These are phyloP conservation scores for Euphorbia corollata DNA, from an alignment of 441 rosid species.

Conservation along the genomic window DNA sequence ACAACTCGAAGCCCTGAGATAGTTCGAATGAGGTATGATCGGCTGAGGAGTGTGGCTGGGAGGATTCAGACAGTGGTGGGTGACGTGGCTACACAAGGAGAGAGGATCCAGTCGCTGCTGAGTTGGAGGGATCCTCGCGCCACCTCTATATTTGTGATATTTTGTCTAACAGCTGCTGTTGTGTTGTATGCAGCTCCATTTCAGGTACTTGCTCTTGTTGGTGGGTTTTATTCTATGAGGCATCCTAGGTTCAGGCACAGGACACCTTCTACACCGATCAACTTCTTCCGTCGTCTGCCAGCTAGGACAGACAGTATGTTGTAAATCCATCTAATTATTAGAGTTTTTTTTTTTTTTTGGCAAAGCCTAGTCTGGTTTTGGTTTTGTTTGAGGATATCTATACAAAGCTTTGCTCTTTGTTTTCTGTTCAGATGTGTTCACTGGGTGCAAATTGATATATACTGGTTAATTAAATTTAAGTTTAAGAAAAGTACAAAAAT, in stretches of 20 bases:
- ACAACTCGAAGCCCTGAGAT: conserved; percentile 34
- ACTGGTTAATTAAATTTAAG: not conserved
- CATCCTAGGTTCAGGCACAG: conserved; percentile 71
- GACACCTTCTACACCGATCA: conserved; percentile 54
- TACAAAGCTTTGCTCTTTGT: conserved; percentile 8
- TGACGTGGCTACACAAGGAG: conserved; percentile 84
- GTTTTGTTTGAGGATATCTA: conserved; percentile 18
- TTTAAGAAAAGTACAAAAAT: not conserved
- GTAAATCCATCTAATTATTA: conserved; percentile 24
- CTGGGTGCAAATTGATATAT: conserved; percentile 4
- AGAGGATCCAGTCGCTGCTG: conserved; percentile 61
- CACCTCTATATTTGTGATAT: conserved; percentile 49
- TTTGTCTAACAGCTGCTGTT: conserved; percentile 55
- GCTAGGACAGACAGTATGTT: conserved; percentile 76
- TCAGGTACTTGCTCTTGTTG: conserved; percentile 49
- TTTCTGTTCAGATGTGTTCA: conserved; percentile 12
- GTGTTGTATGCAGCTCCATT: conserved; percentile 64
- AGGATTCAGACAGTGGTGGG: conserved; percentile 83
- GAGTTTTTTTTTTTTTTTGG: conserved; percentile 7
- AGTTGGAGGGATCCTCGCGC: conserved; percentile 97
- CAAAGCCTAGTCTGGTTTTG: conserved; percentile 9
- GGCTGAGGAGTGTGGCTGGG: conserved; percentile 75
- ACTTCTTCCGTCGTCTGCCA: conserved; percentile 82
- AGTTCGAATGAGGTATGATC: conserved; percentile 65
- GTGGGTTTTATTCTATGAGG: conserved; percentile 71